A percentile compares a stretch with the other conserved stretches of the same genome.
Conservation (phyloP, 1,284 basidiomycete genomes). For the Pulchroboletus neoregius region DNA sequence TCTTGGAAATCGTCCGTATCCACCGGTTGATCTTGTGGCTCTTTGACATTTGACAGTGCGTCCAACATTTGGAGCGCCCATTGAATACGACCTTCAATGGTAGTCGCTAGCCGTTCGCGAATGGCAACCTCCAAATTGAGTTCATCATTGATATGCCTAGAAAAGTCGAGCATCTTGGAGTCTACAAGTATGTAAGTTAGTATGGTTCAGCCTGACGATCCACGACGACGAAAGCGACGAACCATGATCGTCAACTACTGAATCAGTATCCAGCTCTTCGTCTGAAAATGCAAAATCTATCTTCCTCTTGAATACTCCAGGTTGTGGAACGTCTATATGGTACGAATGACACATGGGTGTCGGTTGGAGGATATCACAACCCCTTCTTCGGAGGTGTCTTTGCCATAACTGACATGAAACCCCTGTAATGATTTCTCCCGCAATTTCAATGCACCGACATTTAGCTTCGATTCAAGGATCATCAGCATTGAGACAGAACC, state of each 20-base stretch:
- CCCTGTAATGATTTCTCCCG: background rate
- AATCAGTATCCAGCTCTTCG: slow-evolving; percentile 12
- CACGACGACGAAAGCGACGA: slow-evolving; percentile 3
- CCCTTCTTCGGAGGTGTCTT: slow-evolving; percentile 7
- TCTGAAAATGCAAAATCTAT: slow-evolving; percentile 9
- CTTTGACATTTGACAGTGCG: slow-evolving; percentile 36
- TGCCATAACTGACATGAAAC: background rate
- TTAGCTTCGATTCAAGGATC: no score
- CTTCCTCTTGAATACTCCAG: slow-evolving; percentile 12
- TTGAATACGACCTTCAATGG: slow-evolving; percentile 57
- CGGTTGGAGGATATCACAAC: background rate
- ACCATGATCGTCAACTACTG: slow-evolving; percentile 20
- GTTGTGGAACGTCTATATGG: slow-evolving; percentile 16
- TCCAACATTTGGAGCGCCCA: slow-evolving; percentile 62
- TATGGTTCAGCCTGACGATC: background rate
- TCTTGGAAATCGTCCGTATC: slow-evolving; percentile 39
- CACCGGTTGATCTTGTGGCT: slow-evolving; percentile 13
- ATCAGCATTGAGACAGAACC: background rate
- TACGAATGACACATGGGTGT: slow-evolving; percentile 23
- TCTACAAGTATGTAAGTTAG: slow-evolving; percentile 17
- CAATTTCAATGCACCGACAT: no score
- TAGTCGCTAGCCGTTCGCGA: slow-evolving; percentile 50
- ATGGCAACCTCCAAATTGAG: slow-evolving; percentile 63
- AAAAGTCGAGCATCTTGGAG: slow-evolving; percentile 14
- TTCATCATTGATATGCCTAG: slow-evolving; percentile 40